Evolutionary conservation across 305 asterid species (phyloP).

Genomic region (Fraxinus latifolia): DNA sequence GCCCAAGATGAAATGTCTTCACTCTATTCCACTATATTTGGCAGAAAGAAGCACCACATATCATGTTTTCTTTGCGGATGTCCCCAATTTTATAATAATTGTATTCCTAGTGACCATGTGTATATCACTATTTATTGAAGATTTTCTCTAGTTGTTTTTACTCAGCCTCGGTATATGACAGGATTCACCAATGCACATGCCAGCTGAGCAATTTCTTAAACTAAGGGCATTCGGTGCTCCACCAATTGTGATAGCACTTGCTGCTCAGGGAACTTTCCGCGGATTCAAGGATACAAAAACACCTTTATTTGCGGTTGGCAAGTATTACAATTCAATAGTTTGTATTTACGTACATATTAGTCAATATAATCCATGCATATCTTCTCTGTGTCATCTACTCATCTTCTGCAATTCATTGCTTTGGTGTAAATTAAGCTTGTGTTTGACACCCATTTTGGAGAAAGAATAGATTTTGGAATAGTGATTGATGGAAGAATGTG

Average conservation of each 20-base stretch:
- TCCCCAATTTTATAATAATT: not conserved
- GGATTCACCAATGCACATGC: conserved; percentile 90
- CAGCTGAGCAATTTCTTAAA: conserved; percentile 83
- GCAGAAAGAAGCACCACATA: not conserved
- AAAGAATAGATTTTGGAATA: no score
- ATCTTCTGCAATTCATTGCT: not conserved
- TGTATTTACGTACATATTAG: not conserved
- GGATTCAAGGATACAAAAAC: conserved; percentile 97
- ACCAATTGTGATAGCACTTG: conserved; percentile 82
- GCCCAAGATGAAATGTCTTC: conserved; percentile 10
- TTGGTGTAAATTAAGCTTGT: not conserved
- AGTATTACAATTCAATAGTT: conserved; percentile 33
- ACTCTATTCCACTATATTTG: not conserved
- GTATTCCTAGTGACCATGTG: not conserved
- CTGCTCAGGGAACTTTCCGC: conserved; percentile 93
- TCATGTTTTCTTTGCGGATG: not conserved
- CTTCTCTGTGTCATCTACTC: not conserved
- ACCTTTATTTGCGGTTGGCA: conserved; percentile 89
- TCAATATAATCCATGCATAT: not conserved
- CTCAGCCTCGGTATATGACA: conserved; percentile 32
- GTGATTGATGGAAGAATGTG: no score
- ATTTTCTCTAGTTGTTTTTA: conserved; percentile 8
- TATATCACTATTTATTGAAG: conserved; percentile 10
- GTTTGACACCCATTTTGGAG: no score
- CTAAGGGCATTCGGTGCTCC: conserved; percentile 90